A percentile compares a stretch with the other conserved stretches of the same genome.
These are phyloP conservation scores for Aechmea fasciata DNA, from an alignment of 176 grass and related monocot genomes.

Conservation along the genomic window DNA sequence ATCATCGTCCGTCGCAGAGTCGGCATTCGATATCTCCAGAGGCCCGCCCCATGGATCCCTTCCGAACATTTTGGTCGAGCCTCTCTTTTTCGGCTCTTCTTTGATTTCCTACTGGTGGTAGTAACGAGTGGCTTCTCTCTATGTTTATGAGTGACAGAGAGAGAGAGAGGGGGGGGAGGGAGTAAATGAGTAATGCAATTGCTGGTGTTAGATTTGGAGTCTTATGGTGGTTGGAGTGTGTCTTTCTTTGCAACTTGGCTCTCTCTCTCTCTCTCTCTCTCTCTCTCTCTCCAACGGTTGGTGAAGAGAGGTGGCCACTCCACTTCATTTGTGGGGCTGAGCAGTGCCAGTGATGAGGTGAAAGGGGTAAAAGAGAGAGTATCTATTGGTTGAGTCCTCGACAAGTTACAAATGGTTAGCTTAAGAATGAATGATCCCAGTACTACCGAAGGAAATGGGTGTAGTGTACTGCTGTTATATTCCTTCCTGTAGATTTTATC, in stretches of 20 bases:
- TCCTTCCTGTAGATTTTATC: background rate
- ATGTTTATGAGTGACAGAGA: slow-evolving; percentile 11
- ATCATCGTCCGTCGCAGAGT: slow-evolving; percentile 87
- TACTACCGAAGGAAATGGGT: background rate
- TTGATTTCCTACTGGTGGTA: background rate
- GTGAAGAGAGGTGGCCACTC: slow-evolving; percentile 38
- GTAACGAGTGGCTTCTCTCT: background rate
- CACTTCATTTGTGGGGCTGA: slow-evolving; percentile 31
- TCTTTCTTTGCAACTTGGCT: slow-evolving; percentile 18
- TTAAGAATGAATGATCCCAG: background rate
- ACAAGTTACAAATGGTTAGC: background rate
- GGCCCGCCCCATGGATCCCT: slow-evolving; percentile 87
- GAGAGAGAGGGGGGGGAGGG: slow-evolving; percentile 17
- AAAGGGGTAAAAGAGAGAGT: slow-evolving; percentile 14
- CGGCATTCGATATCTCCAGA: slow-evolving; percentile 74
- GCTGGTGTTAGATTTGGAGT: slow-evolving; percentile 33
- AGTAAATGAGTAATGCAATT: slow-evolving; percentile 18
- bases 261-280: slow-evolving; percentile 25
- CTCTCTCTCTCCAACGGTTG: slow-evolving; percentile 3
- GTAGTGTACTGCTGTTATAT: background rate
- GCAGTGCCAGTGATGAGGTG: slow-evolving; percentile 3
- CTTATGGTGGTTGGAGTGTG: slow-evolving; percentile 52
- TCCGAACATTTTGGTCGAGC: slow-evolving; percentile 57
- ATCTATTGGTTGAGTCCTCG: background rate
- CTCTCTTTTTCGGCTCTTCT: background rate